Conservation (phyloP, 2,329 filamentous ascomycete species). For the Hymenoscyphus albidus region DNA sequence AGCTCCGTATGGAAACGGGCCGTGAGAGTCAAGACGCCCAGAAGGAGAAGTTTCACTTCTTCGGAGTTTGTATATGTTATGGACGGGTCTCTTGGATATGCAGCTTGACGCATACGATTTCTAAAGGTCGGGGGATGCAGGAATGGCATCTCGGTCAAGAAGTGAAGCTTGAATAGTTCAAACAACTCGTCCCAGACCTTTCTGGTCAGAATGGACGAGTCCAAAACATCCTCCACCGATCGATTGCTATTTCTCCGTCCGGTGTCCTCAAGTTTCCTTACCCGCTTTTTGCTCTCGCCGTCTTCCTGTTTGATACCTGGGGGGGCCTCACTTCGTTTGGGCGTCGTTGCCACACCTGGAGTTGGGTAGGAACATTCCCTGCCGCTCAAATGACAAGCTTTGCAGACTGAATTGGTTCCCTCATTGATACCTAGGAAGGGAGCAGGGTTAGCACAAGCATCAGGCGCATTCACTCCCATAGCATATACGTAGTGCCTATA, state of each 20-base stretch:
- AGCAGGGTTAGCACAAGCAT: constrained; percentile 12
- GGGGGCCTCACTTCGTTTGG: constrained; percentile 29
- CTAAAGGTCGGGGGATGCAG: constrained; percentile 63
- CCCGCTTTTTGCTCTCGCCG: constrained; percentile 46
- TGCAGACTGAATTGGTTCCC: constrained; percentile 67
- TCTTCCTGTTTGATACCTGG: constrained; percentile 32
- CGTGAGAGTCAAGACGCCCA: constrained; percentile 66
- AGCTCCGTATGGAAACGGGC: constrained; percentile 63
- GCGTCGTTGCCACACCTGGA: constrained; percentile 37
- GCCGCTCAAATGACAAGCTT: constrained; percentile 67
- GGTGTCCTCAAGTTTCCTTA: constrained; percentile 37
- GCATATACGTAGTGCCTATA: not conserved
- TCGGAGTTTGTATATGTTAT: constrained; percentile 29
- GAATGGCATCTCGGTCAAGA: constrained; percentile 68
- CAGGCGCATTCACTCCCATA: not conserved
- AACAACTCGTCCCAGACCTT: constrained; percentile 67
- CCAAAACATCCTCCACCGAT: constrained; percentile 56
- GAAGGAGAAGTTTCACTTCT: constrained; percentile 54
- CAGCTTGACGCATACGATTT: constrained; percentile 45
- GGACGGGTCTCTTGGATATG: constrained; percentile 33
- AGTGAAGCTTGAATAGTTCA: constrained; percentile 67
- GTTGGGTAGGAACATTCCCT: constrained; percentile 71
- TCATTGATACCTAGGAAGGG: constrained; percentile 49
- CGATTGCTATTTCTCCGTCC: constrained; percentile 35
- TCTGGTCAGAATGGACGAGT: constrained; percentile 57